Percentiles rank a stretch among this genome's conserved stretches.
These are phyloP conservation scores for Infundibulicybe gibba DNA, from an alignment of 768 basidiomycete genomes.

Conservation along the genomic window DNA sequence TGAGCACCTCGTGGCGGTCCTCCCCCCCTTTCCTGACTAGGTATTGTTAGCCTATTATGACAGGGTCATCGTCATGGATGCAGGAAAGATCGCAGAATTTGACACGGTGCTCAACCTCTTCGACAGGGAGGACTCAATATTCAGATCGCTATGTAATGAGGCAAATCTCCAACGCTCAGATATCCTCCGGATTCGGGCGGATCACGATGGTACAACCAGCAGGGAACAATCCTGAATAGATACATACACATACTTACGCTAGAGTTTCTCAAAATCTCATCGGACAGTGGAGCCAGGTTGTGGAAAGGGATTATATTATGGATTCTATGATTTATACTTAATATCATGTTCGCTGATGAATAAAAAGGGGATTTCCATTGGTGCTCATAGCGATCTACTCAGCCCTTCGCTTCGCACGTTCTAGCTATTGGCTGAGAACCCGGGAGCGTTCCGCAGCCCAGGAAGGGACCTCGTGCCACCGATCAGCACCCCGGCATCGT, in stretches of 20 bases:
- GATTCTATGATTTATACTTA: too few relatives aligned
- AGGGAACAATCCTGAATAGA: too few relatives aligned
- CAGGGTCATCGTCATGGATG: conserved; percentile 69
- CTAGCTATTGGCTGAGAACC: conserved; percentile 39
- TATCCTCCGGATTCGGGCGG: conserved; percentile 48
- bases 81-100: conserved; percentile 65
- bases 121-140: conserved; percentile 59
- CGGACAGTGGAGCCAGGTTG: too few relatives aligned
- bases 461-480: too few relatives aligned
- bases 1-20: conserved; percentile 11
- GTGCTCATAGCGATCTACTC: conserved; percentile 20
- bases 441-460: too few relatives aligned
- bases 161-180: conserved; percentile 53
- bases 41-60: conserved; percentile 52
- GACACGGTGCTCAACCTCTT: conserved; percentile 70
- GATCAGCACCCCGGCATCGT: conserved; percentile 60
- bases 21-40: neutral
- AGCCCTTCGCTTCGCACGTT: conserved; percentile 30
- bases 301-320: too few relatives aligned
- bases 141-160: conserved; percentile 67
- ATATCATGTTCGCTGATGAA: too few relatives aligned
- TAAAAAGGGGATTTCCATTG: too few relatives aligned
- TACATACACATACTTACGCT: too few relatives aligned
- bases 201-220: conserved; percentile 14
- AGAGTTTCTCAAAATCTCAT: too few relatives aligned